A percentile compares a stretch with the other conserved stretches of the same genome.
phyloP scores from a whole-genome alignment of 352 stramenopile genomes.

The Phytophthora quininea region DNA sequence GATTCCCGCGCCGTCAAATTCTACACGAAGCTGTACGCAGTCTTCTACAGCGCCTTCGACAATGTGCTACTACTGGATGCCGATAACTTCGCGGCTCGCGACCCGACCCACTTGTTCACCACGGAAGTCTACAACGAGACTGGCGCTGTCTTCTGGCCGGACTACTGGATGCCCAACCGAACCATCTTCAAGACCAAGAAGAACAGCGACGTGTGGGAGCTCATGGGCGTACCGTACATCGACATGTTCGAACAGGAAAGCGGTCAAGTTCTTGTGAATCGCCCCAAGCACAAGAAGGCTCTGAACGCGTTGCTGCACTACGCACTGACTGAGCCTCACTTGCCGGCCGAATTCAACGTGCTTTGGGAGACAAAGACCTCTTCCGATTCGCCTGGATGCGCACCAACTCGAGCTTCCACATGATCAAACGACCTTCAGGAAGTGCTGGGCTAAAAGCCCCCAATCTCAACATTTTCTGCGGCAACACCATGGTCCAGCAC shows the following conservation, averaged over 20 bases:
- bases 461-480: conserved; percentile 65
- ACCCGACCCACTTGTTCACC: conserved; percentile 71
- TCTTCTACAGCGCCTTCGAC: conserved; percentile 82
- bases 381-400: conserved; percentile 84
- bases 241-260: conserved; percentile 85
- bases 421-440: conserved; percentile 57
- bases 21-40: conserved; percentile 77
- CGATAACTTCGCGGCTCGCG: conserved; percentile 71
- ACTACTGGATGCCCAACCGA: conserved; percentile 70
- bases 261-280: conserved; percentile 74
- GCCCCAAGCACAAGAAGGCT: conserved; percentile 42
- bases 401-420: conserved; percentile 70
- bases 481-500: conserved; percentile 72
- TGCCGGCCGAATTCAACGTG: conserved; percentile 54
- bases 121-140: conserved; percentile 47
- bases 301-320: conserved; percentile 73
- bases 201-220: conserved; percentile 64
- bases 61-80: conserved; percentile 70
- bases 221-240: conserved; percentile 65
- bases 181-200: conserved; percentile 81
- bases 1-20: conserved; percentile 54
- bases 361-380: conserved; percentile 84
- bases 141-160: conserved; percentile 82
- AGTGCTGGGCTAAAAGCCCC: conserved; percentile 46
- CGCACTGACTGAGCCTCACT: conserved; percentile 38